These are phyloP conservation scores for Scalesia atractyloides DNA, from an alignment of 129 eudicot genomes.

Conservation along the genomic window DNA sequence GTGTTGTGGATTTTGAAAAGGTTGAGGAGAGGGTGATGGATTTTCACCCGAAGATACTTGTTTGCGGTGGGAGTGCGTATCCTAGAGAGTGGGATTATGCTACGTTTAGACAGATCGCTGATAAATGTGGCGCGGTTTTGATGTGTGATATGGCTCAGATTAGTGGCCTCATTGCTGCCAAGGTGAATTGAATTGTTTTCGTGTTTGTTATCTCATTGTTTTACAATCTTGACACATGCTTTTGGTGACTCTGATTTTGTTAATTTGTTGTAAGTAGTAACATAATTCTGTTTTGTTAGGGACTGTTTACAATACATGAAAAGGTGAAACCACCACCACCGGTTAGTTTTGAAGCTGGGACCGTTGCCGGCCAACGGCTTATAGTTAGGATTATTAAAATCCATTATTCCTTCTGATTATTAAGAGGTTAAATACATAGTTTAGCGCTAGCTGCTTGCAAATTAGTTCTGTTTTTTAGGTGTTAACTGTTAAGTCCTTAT, in stretches of 20 bases:
- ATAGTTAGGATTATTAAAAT: too few species aligned
- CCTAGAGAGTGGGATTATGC: slow-evolving; percentile 96
- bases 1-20: slow-evolving; percentile 77
- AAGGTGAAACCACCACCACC: too few species aligned
- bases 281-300: not conserved
- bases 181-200: slow-evolving; percentile 53
- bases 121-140: slow-evolving; percentile 81
- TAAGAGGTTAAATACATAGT: not conserved
- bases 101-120: slow-evolving; percentile 86
- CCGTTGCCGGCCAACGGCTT: too few species aligned
- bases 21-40: slow-evolving; percentile 87
- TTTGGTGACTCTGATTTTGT: not conserved
- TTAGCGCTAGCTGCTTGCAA: not conserved
- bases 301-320: too few species aligned
- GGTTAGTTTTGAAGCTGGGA: too few species aligned
- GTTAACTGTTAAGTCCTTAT: not conserved
- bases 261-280: not conserved
- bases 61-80: slow-evolving; percentile 95
- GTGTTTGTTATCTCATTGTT: too few species aligned
- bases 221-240: not conserved
- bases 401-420: too few species aligned
- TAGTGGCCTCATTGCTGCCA: slow-evolving; percentile 95
- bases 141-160: slow-evolving; percentile 98
- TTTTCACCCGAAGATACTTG: slow-evolving; percentile 91
- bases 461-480: too few species aligned